Evolutionary conservation across 1,284 basidiomycete genomes (phyloP), one percentile per base, ranked within the genome.

Genomic region (Sanghuangporus sanghuang): DNA sequence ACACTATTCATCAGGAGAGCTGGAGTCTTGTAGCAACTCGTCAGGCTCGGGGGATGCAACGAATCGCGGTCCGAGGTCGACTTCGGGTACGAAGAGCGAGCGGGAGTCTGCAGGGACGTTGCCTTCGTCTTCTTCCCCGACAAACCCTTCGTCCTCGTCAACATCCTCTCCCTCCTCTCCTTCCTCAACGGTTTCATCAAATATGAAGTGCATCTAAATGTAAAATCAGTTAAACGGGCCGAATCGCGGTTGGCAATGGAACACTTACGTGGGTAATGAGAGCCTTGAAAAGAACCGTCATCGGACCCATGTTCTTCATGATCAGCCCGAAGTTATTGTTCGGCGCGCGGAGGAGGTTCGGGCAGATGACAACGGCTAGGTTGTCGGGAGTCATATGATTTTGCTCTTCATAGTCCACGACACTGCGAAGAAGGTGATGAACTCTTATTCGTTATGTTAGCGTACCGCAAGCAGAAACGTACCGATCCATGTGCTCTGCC

Each of bases 311-410:
- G 68, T 93, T 91, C 63, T 85, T 81, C 68, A 93, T 80, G 69
- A 90, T 86, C 72, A 87, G 78, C 9, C 81, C 82, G 72, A 91
- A 86, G 69, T 91, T 87, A 67, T 89, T 89, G 69, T 85, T 84
- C 14, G 85, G 87, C 1, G 85, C 85, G 39, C 85, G 83, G 58
- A 87, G 73, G 61, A 93, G 74, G 69, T 91, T 92, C 1, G 90
- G 91, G 65, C 89, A 90, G 73, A 93, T 92, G 23, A 93, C 89
- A 55, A 92, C 92, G 0, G 92, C 87, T 3, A 93, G 78, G 6
- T 89, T 87, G 68, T 91, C 87, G 0, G 90, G 85, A 1, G 88
- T 91, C 92, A 93, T 93, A 66, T 93, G 89, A 69, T 93, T 94
- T 56, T 86, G 81, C 64, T 92, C 89, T 71, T 94, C 92, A 72